These are phyloP conservation scores for Chaetothyriales sp. DNA, from an alignment of 2,329 filamentous ascomycete species.

Conservation along the genomic window DNA sequence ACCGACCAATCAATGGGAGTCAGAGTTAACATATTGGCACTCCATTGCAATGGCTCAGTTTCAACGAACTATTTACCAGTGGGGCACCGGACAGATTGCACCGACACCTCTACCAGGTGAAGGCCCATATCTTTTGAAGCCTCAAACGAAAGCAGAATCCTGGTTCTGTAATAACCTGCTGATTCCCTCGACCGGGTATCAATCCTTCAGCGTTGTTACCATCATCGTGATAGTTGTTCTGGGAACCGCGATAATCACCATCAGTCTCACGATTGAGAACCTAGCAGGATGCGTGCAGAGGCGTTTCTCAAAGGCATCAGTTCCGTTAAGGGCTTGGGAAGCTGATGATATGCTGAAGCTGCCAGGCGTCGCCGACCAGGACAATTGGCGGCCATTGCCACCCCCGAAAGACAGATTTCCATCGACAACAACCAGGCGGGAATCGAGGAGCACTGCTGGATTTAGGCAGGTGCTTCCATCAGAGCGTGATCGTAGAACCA, in stretches of 20 bases:
- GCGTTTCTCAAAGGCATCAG: background rate
- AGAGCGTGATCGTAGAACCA: too few relatives aligned
- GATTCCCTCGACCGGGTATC: constrained; percentile 6
- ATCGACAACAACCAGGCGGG: too few relatives aligned
- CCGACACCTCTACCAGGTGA: too few relatives aligned
- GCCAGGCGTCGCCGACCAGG: background rate
- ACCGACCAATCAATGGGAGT: constrained; percentile 11
- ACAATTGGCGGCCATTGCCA: background rate
- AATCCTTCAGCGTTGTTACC: constrained; percentile 10
- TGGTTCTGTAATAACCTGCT: constrained; percentile 13
- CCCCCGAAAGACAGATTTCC: background rate
- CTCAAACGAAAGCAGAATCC: constrained; percentile 5
- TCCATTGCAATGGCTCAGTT: constrained; percentile 13
- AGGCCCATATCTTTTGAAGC: constrained; percentile 5
- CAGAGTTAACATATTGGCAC: constrained; percentile 10
- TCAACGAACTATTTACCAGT: constrained; percentile 7
- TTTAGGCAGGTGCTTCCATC: too few relatives aligned
- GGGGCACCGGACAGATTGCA: constrained; percentile 10
- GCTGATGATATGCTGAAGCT: constrained; percentile 8
- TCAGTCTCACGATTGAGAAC: constrained; percentile 3
- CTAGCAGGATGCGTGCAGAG: constrained; percentile 1
- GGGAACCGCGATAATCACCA: constrained; percentile 5
- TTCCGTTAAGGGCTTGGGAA: constrained; percentile 2
- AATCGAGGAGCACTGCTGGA: too few relatives aligned
- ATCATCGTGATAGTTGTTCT: constrained; percentile 10